A percentile compares a stretch with the other conserved stretches of the same genome.
These are phyloP conservation scores for Xylaria telfairii DNA, from an alignment of 495 filamentous ascomycete species.

Conservation along the genomic window DNA sequence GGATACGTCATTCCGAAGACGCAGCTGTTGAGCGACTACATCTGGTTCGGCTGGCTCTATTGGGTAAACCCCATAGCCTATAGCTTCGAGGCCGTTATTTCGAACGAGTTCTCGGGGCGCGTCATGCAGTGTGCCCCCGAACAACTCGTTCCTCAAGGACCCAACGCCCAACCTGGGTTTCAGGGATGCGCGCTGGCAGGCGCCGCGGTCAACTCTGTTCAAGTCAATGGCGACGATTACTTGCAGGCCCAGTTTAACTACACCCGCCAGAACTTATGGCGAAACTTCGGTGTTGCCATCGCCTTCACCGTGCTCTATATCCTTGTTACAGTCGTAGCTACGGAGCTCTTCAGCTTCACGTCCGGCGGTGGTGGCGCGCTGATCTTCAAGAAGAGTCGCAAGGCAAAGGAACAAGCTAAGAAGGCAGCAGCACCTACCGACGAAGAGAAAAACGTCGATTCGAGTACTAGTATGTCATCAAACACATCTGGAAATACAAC, in stretches of 20 bases:
- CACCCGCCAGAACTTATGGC: conserved; percentile 71
- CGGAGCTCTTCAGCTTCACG: conserved; percentile 40
- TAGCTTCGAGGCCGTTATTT: conserved; percentile 65
- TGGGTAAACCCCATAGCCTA: conserved; percentile 62
- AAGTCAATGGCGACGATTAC: conserved; percentile 66
- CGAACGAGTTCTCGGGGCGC: conserved; percentile 54
- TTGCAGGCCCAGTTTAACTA: conserved; percentile 63
- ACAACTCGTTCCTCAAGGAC: conserved; percentile 63
- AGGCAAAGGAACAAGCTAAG: conserved; percentile 59
- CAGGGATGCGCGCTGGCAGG: conserved; percentile 70
- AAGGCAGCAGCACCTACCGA: conserved; percentile 48
- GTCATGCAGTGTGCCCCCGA: conserved; percentile 63
- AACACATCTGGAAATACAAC: conserved; percentile 30
- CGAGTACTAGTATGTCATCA: conserved; percentile 29
- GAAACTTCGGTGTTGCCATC: conserved; percentile 78
- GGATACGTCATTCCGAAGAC: conserved; percentile 57
- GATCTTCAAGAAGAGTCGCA: conserved; percentile 71
- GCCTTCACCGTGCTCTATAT: conserved; percentile 75
- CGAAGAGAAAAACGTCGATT: conserved; percentile 51
- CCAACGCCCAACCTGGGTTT: conserved; percentile 52
- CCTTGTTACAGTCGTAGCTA: conserved; percentile 64
- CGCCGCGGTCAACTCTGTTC: conserved; percentile 46
- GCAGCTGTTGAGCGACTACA: conserved; percentile 47
- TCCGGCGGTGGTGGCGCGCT: conserved; percentile 64
- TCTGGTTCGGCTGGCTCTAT: conserved; percentile 66